Percentiles rank a stretch among this genome's conserved stretches.
These are phyloP conservation scores for Chrysoporthe puriensis DNA, from an alignment of 2,329 filamentous ascomycete genomes.

Conservation along the genomic window DNA sequence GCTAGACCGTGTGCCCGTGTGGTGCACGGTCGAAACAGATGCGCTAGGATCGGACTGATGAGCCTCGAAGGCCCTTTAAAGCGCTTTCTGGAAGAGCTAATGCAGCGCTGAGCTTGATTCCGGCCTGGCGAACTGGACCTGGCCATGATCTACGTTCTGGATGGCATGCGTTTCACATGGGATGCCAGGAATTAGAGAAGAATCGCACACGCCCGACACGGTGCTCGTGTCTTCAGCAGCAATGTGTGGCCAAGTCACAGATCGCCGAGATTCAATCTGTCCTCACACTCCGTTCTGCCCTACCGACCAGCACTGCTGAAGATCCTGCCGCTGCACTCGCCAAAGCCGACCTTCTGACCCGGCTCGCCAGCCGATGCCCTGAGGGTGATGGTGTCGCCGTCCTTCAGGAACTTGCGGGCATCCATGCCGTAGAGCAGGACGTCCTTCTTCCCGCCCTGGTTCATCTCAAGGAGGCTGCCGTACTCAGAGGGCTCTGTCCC, in stretches of 20 bases:
- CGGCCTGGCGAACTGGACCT: not conserved
- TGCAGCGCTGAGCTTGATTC: not conserved
- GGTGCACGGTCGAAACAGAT: not conserved
- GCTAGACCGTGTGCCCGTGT: not conserved
- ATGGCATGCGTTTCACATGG: not conserved
- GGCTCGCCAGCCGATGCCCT: constrained; percentile 42
- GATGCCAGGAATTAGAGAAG: not conserved
- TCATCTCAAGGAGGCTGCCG: constrained; percentile 52
- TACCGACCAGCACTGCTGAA: constrained; percentile 13
- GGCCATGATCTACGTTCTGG: not conserved
- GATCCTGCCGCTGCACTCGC: constrained; percentile 46
- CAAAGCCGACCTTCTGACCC: constrained; percentile 48
- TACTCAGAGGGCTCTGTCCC: constrained; percentile 43
- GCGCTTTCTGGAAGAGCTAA: not conserved
- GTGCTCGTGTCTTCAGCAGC: no score
- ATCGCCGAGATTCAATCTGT: not conserved
- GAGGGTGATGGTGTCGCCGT: constrained; percentile 49
- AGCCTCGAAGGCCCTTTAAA: not conserved
- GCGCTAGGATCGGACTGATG: not conserved
- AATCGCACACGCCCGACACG: no score
- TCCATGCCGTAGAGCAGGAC: constrained; percentile 46
- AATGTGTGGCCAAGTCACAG: no score
- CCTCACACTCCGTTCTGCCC: no score
- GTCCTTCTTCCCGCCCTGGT: constrained; percentile 48
- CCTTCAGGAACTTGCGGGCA: constrained; percentile 48